These are phyloP conservation scores for Papiliotrema laurentii DNA, from an alignment of 1,284 basidiomycete genomes.

Conservation along the genomic window DNA sequence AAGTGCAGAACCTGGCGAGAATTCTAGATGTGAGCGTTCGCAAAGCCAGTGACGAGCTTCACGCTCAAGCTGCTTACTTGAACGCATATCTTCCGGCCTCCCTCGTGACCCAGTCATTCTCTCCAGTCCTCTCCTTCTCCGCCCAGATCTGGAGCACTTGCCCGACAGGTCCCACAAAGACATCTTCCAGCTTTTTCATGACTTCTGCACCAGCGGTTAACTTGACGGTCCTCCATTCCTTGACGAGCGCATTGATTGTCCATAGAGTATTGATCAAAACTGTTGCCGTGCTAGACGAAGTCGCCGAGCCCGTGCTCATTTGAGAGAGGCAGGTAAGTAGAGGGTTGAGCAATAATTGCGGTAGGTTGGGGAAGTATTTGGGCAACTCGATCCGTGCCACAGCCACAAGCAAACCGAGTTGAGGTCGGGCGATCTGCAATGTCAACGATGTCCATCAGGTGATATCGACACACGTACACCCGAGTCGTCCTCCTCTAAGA, in stretches of 20 bases:
- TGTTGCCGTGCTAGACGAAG: constrained; percentile 27
- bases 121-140: constrained; percentile 24
- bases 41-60: background rate
- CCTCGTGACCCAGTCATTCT: constrained; percentile 35
- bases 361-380: constrained; percentile 33
- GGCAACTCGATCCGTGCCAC: constrained; percentile 46
- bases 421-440: constrained; percentile 43
- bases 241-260: constrained; percentile 48
- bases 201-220: constrained; percentile 39
- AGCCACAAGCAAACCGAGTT: constrained; percentile 40
- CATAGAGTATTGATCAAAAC: constrained; percentile 46
- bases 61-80: no score
- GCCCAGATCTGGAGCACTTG: constrained; percentile 38
- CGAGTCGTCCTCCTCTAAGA: constrained; percentile 43
- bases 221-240: constrained; percentile 47
- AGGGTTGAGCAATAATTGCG: constrained; percentile 36
- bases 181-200: constrained; percentile 38
- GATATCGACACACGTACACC: constrained; percentile 23
- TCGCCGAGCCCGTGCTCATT: constrained; percentile 13
- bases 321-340: constrained; percentile 34
- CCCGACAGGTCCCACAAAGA: constrained; percentile 31
- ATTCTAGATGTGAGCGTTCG: constrained; percentile 22
- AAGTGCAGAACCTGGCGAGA: constrained; percentile 39
- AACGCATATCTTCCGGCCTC: constrained; percentile 47
- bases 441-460: background rate